Evolutionary conservation across 2,329 filamentous ascomycete genomes (phyloP), one percentile per base, ranked within the genome.

Genomic region (Cytospora paraplurivora): DNA sequence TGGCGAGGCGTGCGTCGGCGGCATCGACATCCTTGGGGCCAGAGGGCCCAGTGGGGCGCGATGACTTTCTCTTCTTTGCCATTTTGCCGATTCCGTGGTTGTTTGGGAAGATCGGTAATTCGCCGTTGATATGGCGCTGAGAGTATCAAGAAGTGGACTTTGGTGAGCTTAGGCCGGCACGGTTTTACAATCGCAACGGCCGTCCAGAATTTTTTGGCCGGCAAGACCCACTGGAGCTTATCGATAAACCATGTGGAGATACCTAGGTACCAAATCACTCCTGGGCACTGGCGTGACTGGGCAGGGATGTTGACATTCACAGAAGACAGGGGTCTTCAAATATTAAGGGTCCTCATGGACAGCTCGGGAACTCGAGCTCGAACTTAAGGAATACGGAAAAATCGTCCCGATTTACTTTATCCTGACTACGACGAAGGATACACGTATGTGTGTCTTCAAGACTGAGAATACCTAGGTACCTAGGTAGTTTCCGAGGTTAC

Each of bases 61-160:
- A 80, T 1, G 85, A 88, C 80, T 93, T 95, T 82, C 91, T 88
- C 72, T 88, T 88, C 70, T 85, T 87, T 11, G 76, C 85, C 86
- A 88, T 89, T 37, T 75, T 57, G 35, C 56, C 19, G 12, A 13
- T 4, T 35, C 15, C 12, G 15, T 32, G 21, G 34, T 21, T 15
- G 15, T 54, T 21, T 8, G 1, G 33, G 32, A 32, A 8, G 10
- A 27, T 34, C 13, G 15, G 15, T 15, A 50, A 51, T 17, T 17
- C 27, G 21, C 32, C 51, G 32, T n/a, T 19, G 34, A 15, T 17
- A 7, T 32, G 38, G 13, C 41, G 41, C 17, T 27, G 12, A 50
- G 33, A 34, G 7, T n/a, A 27, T 49, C 13, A 3, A 21, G 12
- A 21, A 21, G 12, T n/a, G 32, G 32, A 7, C 33, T 52, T 49